phyloP scores from a whole-genome alignment of 768 basidiomycete genomes.

The Russula ochroleuca region DNA sequence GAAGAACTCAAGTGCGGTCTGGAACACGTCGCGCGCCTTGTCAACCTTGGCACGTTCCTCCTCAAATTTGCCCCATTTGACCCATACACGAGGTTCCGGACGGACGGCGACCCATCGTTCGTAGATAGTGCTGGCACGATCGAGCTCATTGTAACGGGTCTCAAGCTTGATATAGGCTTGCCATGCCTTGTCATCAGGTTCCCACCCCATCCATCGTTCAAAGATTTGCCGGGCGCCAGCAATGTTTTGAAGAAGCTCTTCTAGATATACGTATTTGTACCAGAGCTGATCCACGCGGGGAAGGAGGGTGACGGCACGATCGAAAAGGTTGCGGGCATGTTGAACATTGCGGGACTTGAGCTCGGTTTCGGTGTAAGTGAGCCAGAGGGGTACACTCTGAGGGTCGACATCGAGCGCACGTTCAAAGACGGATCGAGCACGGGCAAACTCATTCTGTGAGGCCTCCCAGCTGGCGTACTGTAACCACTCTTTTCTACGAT shows the following conservation, averaged over 20 bases:
- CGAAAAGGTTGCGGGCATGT: conserved; percentile 94
- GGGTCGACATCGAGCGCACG: conserved; percentile 95
- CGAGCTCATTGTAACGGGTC: conserved; percentile 85
- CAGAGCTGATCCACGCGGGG: conserved; percentile 96
- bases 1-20: conserved; percentile 62
- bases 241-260: conserved; percentile 94
- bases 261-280: conserved; percentile 99
- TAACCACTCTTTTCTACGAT: conserved; percentile 73
- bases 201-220: conserved; percentile 99
- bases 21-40: conserved; percentile 64
- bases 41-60: conserved; percentile 57
- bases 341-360: conserved; percentile 96
- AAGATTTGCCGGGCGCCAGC: conserved; percentile 96
- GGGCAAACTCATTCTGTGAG: conserved; percentile 92
- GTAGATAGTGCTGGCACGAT: conserved; percentile 88
- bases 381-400: conserved; percentile 85
- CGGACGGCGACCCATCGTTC: conserved; percentile 83
- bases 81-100: conserved; percentile 61
- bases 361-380: conserved; percentile 95
- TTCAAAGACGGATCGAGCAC: conserved; percentile 93
- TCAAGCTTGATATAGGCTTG: conserved; percentile 99
- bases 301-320: conserved; percentile 93
- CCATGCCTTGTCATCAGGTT: conserved; percentile 99
- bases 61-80: conserved; percentile 62
- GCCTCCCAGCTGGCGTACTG: conserved; percentile 91